Base-by-base conservation (phyloP, 2,329 filamentous ascomycete species). In the Colletotrichum falcatum region DNA sequence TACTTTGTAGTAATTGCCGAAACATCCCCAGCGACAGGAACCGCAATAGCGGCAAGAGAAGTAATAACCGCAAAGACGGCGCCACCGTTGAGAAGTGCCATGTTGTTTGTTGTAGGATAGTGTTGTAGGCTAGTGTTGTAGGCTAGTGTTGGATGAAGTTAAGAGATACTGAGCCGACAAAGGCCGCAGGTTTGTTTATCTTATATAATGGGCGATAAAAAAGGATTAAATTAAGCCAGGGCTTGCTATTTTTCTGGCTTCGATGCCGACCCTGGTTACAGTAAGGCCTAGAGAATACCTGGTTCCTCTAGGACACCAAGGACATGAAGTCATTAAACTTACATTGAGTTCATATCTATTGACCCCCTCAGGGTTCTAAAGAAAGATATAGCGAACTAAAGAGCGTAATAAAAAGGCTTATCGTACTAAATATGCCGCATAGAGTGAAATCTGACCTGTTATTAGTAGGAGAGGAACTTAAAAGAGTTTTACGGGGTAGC, bases 1-100 rank as follows among this genome's bases (percentile, higher is more conserved):
- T 59, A 68, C 44, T 73, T 68, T 30, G 68, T 30, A 20, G 71
- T 73, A 55, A 73, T 56, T 37, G 65, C 51, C 51, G 70, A 62
- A n/a, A 56, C 49, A 16, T 28, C 39, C 12, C 61, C 70, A 14
- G 66, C 35, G 9, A 61, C 60, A 1, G 70, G 70, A 39, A 56
- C 53, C 39, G 51, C 66, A n/a, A 65, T 61, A 46, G 70, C 61
- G 28, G 65, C 66, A 56, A 72, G 70, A 23, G 61, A 70, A n/a
- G 48, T 60, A 12, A 72, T 56, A 49, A 66, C 70, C 56, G 70
- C 62, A 61, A 70, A 69, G 66, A 70, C 70, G 66, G 70, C 66
- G 46, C 61, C 37, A 48, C 66, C 51, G 56, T 72, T 72, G 51
- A 72, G 44, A 18, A 70, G 58, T 61, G 70, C 51, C 70, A 72